These are phyloP conservation scores for Daldinia sp. DNA, from an alignment of 2,329 filamentous ascomycete species.

Conservation along the genomic window DNA sequence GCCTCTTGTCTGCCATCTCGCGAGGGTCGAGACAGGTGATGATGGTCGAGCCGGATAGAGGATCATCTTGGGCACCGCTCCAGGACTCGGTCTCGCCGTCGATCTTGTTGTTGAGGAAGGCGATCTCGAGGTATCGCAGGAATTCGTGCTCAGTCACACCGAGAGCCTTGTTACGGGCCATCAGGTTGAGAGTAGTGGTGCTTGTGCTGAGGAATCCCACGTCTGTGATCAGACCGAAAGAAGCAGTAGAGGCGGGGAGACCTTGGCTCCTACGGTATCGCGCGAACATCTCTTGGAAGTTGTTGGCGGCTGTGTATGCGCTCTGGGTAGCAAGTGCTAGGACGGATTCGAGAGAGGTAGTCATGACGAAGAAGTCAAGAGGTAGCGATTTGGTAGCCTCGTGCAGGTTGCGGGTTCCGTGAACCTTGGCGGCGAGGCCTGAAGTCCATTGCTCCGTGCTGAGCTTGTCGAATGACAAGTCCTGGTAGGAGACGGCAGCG, in stretches of 20 bases:
- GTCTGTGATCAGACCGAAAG: background rate
- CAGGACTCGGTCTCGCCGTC: constrained; percentile 8
- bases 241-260: background rate
- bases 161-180: constrained; percentile 5
- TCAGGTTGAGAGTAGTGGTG: constrained; percentile 11
- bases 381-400: background rate
- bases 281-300: constrained; percentile 26
- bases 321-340: constrained; percentile 8
- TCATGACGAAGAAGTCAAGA: constrained; percentile 14
- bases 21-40: constrained; percentile 43
- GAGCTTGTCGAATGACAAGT: constrained; percentile 10
- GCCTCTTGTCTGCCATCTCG: constrained; percentile 32
- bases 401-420: constrained; percentile 9
- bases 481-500: constrained; percentile 10
- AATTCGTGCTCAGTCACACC: constrained; percentile 33
- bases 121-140: constrained; percentile 37
- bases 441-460: background rate
- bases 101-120: constrained; percentile 33
- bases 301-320: constrained; percentile 8
- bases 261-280: constrained; percentile 15
- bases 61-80: constrained; percentile 33
- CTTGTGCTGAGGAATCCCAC: background rate
- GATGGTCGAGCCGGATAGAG: constrained; percentile 39
- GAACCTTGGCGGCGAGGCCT: constrained; percentile 5
- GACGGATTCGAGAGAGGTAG: constrained; percentile 1